Evolutionary conservation across 192 early-diverging fungal species (phyloP), one percentile per base, ranked within the genome.

Genomic region (Irineochytrium annulatum): DNA sequence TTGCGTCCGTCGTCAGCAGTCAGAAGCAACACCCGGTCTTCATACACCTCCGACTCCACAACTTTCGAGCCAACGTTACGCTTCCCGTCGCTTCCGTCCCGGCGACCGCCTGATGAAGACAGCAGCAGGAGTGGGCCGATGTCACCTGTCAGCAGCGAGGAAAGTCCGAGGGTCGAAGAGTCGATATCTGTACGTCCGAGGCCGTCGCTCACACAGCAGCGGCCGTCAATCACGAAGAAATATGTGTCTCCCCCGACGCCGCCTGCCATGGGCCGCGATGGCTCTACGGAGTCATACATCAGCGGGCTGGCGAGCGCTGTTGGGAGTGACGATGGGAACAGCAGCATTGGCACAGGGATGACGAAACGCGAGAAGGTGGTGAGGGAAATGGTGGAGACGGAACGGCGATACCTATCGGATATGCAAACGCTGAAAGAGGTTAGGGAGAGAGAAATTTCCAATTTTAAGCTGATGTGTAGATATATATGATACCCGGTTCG

Each of bases 341-440:
- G 4, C 24, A 16, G 20, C 5, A 27, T 1, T 0, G 63, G 8
- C 17, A 34, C 43, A 28, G 52, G 45, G 45, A 46, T 52, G 19
- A 19, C 33, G 52, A 93, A 93, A 71, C 74, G 88, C 17, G 72
- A 79, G 31, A 80, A 83, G 34, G 85, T 92, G 30, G 69, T 91
- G 13, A 76, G 79, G 39, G 92, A 95, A 55, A 67, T 95, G 35
- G 67, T 91, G 0, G 78, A 84, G 31, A 92, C 92, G 0, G 92
- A 95, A 62, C 71, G 76, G 20, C 74, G 70, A 8, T 95, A 82
- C 45, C 72, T 87, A 31, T 77, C 78, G 19, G 92, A 95, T 60
- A 83, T 95, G 82, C 59, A 80, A 13, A 69, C 91, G 11, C 59
- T 95, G 28, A 76, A 84, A 29, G 82, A 88, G 31, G 56, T 67